Percentiles rank a stretch among this genome's conserved stretches.
phyloP scores from a whole-genome alignment of 2,329 filamentous ascomycete genomes.

The Colletotrichum tamarilloi region DNA sequence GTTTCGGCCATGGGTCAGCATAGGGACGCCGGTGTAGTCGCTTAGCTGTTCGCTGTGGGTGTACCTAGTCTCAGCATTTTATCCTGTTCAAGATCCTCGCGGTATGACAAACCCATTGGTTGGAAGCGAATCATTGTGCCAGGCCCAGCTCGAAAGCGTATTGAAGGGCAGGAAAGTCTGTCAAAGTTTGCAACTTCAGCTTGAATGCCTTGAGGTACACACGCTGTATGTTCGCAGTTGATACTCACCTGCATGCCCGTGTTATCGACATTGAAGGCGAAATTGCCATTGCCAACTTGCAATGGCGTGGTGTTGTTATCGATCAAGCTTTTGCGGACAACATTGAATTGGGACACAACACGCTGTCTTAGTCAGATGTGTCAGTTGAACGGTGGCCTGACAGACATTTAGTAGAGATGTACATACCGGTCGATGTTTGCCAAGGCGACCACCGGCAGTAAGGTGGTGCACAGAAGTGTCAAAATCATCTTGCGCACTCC shows the following conservation, averaged over 20 bases:
- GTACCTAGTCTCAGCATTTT: neutral
- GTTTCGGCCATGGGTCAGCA: conserved; percentile 49
- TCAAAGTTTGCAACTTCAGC: neutral
- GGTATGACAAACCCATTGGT: conserved; percentile 34
- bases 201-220: rapidly evolving
- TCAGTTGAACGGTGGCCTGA: neutral
- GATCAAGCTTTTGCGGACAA: conserved; percentile 39
- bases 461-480: neutral
- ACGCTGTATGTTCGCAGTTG: rapidly evolving
- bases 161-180: conserved; percentile 56
- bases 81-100: too few species aligned
- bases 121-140: conserved; percentile 60
- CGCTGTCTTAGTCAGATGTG: conserved; percentile 28
- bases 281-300: conserved; percentile 61
- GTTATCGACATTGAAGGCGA: conserved; percentile 59
- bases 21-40: conserved; percentile 47
- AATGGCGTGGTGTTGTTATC: conserved; percentile 59
- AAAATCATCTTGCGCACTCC: neutral
- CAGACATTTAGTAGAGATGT: too few species aligned
- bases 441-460: neutral
- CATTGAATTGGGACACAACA: conserved; percentile 39
- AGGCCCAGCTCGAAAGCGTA: conserved; percentile 59
- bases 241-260: conserved; percentile 53
- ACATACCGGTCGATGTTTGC: conserved; percentile 7
- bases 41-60: conserved; percentile 39